Evolutionary conservation across 2,329 filamentous ascomycete species (phyloP), one percentile per base, ranked within the genome.

Genomic region (Beauveria scarabaeidicola): DNA sequence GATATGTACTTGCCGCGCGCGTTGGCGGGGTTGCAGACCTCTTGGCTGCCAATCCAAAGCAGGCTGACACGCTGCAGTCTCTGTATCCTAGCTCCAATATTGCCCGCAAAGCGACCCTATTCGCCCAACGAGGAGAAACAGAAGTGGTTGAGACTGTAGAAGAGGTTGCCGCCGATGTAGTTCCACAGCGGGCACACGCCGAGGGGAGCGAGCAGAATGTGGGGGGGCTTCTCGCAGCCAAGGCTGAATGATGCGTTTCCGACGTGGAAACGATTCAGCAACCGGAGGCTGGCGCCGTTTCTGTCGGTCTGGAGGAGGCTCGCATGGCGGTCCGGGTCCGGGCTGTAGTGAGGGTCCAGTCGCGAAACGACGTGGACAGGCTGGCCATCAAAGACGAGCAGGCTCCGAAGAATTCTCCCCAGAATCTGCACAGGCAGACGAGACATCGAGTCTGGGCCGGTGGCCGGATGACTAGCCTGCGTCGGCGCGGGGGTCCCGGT

Each of bases 81-180:
- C n/a, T 77, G 71, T 1, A 75, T 61, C 0, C 76, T 72, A 3
- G 69, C 64, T 1, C 73, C 70, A 23, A 80, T 80, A 0, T 77
- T 74, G 1, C 63, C 64, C 57, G 71, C 73, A 63, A 82, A 82
- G 47, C 77, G 73, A 56, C 74, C 74, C 65, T 78, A 75, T 65
- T 82, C 79, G 50, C 79, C 79, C 0, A 82, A 66, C n/a, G 75
- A 78, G n/a, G 77, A 79, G 64, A 82, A 81, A 0, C 74, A 75
- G 61, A 81, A 81, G 0, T 69, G 77, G 63, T 82, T 82, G 1
- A 68, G 61, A 8, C 77, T 77, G 58, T 81, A 81, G 61, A 81
- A 81, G 2, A 75, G 62, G 60, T 76, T 74, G 2, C 68, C 64
- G 0, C 74, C 77, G 1, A 77, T 64, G 29, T 72, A 75, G 52